Evolutionary conservation across 2,329 filamentous ascomycete species (phyloP).

Genomic region (Emericellopsis atlantica): DNA sequence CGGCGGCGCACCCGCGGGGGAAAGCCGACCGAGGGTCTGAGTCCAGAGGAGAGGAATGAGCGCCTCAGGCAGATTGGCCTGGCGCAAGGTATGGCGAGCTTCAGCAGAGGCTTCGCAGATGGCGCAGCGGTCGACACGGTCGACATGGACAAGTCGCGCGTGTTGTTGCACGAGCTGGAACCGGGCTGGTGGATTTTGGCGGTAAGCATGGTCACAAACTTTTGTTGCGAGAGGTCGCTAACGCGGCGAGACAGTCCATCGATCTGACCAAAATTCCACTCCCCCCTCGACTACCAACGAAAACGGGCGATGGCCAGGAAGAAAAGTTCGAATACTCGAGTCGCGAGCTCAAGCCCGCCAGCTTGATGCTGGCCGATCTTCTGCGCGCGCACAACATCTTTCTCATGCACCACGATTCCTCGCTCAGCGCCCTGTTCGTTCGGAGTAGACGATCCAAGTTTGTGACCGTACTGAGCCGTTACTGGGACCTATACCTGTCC

Average conservation of each 20-base stretch:
- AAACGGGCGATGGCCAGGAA: slow-evolving; percentile 24
- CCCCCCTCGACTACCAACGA: slow-evolving; percentile 36
- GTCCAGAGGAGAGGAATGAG: slow-evolving; percentile 65
- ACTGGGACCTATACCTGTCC: slow-evolving; percentile 60
- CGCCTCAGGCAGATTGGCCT: slow-evolving; percentile 85
- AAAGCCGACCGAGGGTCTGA: slow-evolving; percentile 26
- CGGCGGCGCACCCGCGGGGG: slow-evolving; percentile 27
- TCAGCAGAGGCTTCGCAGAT: slow-evolving; percentile 76
- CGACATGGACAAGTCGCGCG: slow-evolving; percentile 79
- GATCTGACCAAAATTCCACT: slow-evolving; percentile 64
- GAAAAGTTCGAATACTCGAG: slow-evolving; percentile 67
- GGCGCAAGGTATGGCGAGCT: slow-evolving; percentile 92
- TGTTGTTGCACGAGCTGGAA: slow-evolving; percentile 80
- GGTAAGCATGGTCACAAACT: slow-evolving; percentile 33
- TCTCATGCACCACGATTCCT: slow-evolving; percentile 73
- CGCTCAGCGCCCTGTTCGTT: slow-evolving; percentile 56
- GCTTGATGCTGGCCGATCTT: slow-evolving; percentile 68
- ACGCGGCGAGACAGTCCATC: slow-evolving; percentile 29
- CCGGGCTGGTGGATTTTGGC: slow-evolving; percentile 91
- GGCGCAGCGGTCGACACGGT: slow-evolving; percentile 69
- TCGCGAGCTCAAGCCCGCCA: slow-evolving; percentile 75
- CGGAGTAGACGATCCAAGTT: slow-evolving; percentile 57
- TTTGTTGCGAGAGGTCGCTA: too few relatives aligned
- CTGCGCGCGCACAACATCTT: slow-evolving; percentile 74
- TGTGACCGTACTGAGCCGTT: slow-evolving; percentile 58